A percentile compares a stretch with the other conserved stretches of the same genome.
Conservation (phyloP, 306 rosid species). For the Gillenia trifoliata region DNA sequence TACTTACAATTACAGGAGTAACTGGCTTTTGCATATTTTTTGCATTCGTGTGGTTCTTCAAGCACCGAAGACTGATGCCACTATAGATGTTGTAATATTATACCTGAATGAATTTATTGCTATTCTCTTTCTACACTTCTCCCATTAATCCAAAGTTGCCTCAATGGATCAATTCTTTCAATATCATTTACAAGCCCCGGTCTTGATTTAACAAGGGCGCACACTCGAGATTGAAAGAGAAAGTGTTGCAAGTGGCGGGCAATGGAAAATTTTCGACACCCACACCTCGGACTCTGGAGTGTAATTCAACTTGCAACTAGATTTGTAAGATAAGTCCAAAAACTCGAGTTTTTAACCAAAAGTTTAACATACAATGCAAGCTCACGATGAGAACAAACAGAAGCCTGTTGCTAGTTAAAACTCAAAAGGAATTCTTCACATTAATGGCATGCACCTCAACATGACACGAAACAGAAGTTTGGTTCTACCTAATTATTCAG, state of each 20-base stretch:
- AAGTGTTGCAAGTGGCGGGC: too few relatives aligned
- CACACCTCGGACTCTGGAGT: too few relatives aligned
- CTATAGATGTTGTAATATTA: constrained; percentile 42
- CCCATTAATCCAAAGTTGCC: constrained; percentile 7
- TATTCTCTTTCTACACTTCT: constrained; percentile 6
- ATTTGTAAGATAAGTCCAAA: too few relatives aligned
- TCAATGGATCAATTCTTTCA: constrained; percentile 33
- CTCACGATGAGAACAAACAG: too few relatives aligned
- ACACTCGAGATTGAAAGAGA: too few relatives aligned
- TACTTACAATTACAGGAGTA: constrained; percentile 69
- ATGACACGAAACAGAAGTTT: neutral
- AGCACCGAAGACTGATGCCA: constrained; percentile 92
- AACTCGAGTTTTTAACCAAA: too few relatives aligned
- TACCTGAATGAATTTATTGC: constrained; percentile 10
- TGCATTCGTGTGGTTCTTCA: constrained; percentile 95
- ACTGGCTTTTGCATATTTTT: constrained; percentile 64
- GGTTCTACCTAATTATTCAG: neutral
- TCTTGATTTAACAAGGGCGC: too few relatives aligned
- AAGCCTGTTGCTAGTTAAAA: too few relatives aligned
- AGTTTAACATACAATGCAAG: too few relatives aligned
- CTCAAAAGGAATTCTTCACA: too few relatives aligned
- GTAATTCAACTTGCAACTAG: too few relatives aligned
- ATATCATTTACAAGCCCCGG: constrained; percentile 23
- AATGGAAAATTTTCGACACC: too few relatives aligned
- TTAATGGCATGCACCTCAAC: neutral